These are phyloP conservation scores for Claviceps cyperi DNA, from an alignment of 2,329 filamentous ascomycete species.

Conservation along the genomic window DNA sequence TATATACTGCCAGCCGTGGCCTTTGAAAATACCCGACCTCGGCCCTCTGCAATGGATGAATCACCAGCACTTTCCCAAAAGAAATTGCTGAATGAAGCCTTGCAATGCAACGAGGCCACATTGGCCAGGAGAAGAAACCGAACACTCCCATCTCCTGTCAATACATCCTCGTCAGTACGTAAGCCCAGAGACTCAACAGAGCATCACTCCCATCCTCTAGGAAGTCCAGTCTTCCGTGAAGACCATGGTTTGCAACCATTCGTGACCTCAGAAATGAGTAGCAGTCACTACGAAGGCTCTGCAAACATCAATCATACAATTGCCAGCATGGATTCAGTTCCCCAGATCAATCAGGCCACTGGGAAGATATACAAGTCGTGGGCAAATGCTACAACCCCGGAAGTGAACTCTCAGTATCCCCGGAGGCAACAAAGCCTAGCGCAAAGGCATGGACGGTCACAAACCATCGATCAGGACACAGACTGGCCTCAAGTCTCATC, in stretches of 20 bases:
- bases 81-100: background rate
- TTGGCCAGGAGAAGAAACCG: conserved; percentile 4
- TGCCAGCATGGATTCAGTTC: background rate
- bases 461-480: conserved; percentile 13
- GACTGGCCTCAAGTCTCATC: conserved; percentile 3
- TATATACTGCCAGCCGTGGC: background rate
- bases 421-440: conserved; percentile 7
- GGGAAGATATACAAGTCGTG: conserved; percentile 11
- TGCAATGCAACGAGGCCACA: background rate
- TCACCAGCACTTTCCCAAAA: background rate
- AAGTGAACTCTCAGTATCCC: conserved; percentile 8
- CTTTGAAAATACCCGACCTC: background rate
- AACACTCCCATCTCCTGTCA: background rate
- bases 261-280: background rate
- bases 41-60: background rate
- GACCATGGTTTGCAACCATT: background rate
- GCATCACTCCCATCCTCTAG: background rate
- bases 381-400: conserved; percentile 10
- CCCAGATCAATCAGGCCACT: conserved; percentile 7
- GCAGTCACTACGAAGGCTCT: background rate
- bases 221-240: background rate
- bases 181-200: conserved; percentile 7
- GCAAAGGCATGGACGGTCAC: conserved; percentile 14
- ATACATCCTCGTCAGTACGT: background rate
- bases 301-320: background rate